Base-by-base conservation (phyloP, 2,329 filamentous ascomycete genomes). In the Venturia nashicola region DNA sequence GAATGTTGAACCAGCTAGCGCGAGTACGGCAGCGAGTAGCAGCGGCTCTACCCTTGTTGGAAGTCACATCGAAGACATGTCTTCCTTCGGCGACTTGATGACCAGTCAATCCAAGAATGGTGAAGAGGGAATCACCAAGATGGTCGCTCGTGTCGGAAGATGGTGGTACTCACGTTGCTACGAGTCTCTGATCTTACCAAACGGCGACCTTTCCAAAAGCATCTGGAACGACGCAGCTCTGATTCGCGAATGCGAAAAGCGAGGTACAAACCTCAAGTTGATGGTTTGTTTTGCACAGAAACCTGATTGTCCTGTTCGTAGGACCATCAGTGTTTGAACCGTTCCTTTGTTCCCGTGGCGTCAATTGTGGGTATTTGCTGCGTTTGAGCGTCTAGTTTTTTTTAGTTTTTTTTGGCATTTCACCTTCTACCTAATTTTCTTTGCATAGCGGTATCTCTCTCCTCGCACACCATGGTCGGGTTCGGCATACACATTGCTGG, bases 131-230 rank as follows among this genome's bases (percentile, higher is more conserved):
- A 96, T 97, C 71, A 90, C 91, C 16, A 92, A 90, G 71, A 96
- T 96, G 81, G 91, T 97, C 27, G 88, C 91, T 18, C 88, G 86
- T 67, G 93, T 97, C 12, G 93, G 91, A 1, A 83, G 94, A 54
- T 97, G 93, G 91, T 99, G 94, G 94, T 97, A 96, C 75, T 89
- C 86, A 11, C 85, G 89, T 62, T 97, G 93, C 78, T 97, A 97
- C 73, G 93, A 97, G 75, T 84, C 82, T 64, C 80, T 83, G 5
- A 79, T 86, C 9, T 74, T 83, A 65, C 72, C 75, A 1, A 75
- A 80, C 65, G 71, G 70, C 61, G 72, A 73, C 39, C 76, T 78
- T 59, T 77, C 78, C 57, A 83, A 75, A 65, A 87, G 88, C 72
- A 89, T 97, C 68, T 97, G 92, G 88, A 82, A 81, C 59, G 89